Conservation (phyloP, 2,329 filamentous ascomycete genomes). For the Aureobasidium sp. region DNA sequence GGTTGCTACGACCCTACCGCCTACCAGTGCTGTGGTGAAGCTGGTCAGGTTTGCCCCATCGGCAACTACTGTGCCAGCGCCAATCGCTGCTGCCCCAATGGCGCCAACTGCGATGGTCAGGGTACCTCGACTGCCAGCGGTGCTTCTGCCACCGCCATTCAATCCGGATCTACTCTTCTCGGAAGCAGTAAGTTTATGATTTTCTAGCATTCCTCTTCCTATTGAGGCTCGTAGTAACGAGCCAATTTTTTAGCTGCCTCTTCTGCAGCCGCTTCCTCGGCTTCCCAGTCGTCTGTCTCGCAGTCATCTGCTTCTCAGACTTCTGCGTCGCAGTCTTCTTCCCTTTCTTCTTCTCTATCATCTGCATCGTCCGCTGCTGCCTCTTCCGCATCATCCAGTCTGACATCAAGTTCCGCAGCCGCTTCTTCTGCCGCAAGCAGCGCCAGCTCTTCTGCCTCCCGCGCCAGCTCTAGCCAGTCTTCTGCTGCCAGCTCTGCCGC, state of each 20-base stretch:
- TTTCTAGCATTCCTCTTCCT: neutral
- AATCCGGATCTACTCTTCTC: constrained; percentile 6
- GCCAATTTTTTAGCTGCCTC: neutral
- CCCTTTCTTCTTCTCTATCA: neutral
- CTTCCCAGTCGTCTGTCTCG: constrained; percentile 1
- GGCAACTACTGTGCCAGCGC: neutral
- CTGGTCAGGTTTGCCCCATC: neutral
- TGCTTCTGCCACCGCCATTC: constrained; percentile 1
- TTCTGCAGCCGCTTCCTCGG: neutral
- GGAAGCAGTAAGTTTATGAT: constrained; percentile 11
- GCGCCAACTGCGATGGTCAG: constrained; percentile 14
- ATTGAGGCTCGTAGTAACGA: neutral
- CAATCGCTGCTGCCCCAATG: constrained; percentile 4
- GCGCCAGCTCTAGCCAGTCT: neutral
- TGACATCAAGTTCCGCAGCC: constrained; percentile 9
- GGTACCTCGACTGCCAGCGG: constrained; percentile 4
- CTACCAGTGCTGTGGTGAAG: neutral
- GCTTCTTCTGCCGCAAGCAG: constrained; percentile 9
- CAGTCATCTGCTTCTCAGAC: constrained; percentile 1
- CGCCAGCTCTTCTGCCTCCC: neutral
- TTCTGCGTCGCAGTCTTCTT: constrained; percentile 1
- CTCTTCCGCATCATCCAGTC: constrained; percentile 5
- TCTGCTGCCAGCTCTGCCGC: neutral
- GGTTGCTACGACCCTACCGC: constrained; percentile 14
- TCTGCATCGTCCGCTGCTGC: neutral